Base-by-base conservation (phyloP, 208 protist species). In the Porcisia hertigi region DNA sequence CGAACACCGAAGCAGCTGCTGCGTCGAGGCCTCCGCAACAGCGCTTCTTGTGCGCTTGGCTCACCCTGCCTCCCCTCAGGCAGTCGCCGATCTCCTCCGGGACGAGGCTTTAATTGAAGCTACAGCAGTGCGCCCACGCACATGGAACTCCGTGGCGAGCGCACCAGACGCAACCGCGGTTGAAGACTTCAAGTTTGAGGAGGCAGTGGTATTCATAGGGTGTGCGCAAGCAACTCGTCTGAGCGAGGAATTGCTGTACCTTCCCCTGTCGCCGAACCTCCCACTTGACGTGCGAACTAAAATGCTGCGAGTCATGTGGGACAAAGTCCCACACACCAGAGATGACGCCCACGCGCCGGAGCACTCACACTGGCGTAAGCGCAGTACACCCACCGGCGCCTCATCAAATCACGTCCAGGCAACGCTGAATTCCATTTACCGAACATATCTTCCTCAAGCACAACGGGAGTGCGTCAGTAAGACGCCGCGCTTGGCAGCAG, bases 181-280 rank as follows among this genome's bases (percentile, higher is more conserved):
- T 3, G 36, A 57, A 16, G 20, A 5, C 14, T 74, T 76, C 49
- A 39, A 5, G 39, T 77, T 83, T 53, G 69, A 77, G 39, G 84
- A 88, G 2, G 80, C 70, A 23, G 49, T 89, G 53, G 16, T 82
- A n/a, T 83, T 92, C 62, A 65, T 82, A 8, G 75, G 81, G 18
- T 92, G 86, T 78, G n/a, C 72, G 54, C 20, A 76, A 43, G 82
- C 79, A 39, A 66, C 67, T 6, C 79, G 55, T 43, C 65, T 84
- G 12, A 72, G 77, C 34, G 71, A 73, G 45, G 81, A 85, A 58
- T 76, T 86, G 25, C 30, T 90, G 30, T 88, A 86, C 45, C 39
- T 92, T 5, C 88, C 88, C 0, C 69, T 92, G 23, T 75, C 73
- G 0, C 62, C 79, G 18, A 43, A 39, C 6, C 81, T 89, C 75